Base-by-base conservation (phyloP, 2,329 filamentous ascomycete species). In the Fusarium marasasianum region DNA sequence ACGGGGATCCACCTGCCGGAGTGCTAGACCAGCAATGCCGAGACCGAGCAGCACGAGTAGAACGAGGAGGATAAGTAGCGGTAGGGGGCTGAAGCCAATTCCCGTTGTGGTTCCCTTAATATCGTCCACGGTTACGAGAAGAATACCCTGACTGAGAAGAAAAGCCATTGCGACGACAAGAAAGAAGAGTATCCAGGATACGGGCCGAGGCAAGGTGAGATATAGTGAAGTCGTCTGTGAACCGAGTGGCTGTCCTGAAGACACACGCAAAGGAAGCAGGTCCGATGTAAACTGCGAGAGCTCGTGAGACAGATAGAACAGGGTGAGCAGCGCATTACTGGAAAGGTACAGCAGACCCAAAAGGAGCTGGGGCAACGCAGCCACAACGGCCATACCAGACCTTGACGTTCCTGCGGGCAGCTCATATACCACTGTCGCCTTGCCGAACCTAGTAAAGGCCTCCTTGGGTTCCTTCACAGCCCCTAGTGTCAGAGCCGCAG, bases 281-380 rank as follows among this genome's bases (percentile, higher is more conserved):
- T 78, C 69, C 22, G 81, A 63, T 7, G 84, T 83, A 74, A 85
- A 87, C 59, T 83, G 83, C 6, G 85, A 82, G 51, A 86, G 81
- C 76, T 89, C 87, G 79, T 87, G 84, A 4, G 86, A 87, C 44
- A 89, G 80, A 76, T 82, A 87, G 78, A 85, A 87, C 7, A 83
- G 79, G 5, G 85, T 86, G 20, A 89, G 77, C 29, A 88, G 82
- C 9, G 83, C 79, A 80, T 89, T 87, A 53, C 81, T 81, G 17
- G 83, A 76, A 38, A 89, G 79, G 78, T 89, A 89, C 14, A 89
- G 81, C 18, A 81, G 63, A 11, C 82, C 85, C 20, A 88, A 79
- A 26, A 88, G 82, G 9, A 89, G 77, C 15, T 89, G 87, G 4
- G 87, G 87, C 17, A 87, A 76, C 31, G 83, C 81, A 17, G 83